phyloP scores from a whole-genome alignment of 1,284 basidiomycete genomes.

The Athelia sp. region DNA sequence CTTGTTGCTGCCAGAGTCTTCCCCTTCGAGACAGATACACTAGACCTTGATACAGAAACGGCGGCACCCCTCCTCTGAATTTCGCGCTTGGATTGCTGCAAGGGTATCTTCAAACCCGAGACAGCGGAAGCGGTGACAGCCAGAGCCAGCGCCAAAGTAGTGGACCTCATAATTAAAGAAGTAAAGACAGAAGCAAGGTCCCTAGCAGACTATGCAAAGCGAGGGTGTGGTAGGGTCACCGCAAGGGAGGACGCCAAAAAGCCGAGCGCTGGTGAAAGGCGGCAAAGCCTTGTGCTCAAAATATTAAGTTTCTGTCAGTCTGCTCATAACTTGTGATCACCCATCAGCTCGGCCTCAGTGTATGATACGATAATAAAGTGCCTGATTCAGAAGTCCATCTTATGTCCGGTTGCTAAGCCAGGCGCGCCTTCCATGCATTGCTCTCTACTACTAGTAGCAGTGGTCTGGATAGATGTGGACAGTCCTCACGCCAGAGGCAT shows the following conservation, averaged over 20 bases:
- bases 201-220: constrained; percentile 6
- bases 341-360: no score
- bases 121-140: constrained; percentile 28
- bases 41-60: constrained; percentile 18
- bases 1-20: constrained; percentile 16
- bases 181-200: constrained; percentile 12
- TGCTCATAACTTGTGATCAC: no score
- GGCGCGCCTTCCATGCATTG: no score
- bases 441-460: no score
- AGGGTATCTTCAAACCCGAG: constrained; percentile 27
- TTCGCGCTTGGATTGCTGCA: constrained; percentile 34
- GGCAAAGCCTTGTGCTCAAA: no score
- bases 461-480: no score
- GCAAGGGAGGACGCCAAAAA: constrained; percentile 1
- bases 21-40: constrained; percentile 2
- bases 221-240: no score
- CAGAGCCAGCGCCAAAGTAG: constrained; percentile 21
- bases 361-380: no score
- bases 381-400: no score
- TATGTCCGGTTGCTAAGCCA: no score
- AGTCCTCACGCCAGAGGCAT: no score
- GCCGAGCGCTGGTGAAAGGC: background rate
- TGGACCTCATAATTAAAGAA: constrained; percentile 28
- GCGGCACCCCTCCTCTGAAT: constrained; percentile 22
- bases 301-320: no score